These are phyloP conservation scores for Madurella fahalii DNA, from an alignment of 2,329 filamentous ascomycete genomes.

Conservation along the genomic window DNA sequence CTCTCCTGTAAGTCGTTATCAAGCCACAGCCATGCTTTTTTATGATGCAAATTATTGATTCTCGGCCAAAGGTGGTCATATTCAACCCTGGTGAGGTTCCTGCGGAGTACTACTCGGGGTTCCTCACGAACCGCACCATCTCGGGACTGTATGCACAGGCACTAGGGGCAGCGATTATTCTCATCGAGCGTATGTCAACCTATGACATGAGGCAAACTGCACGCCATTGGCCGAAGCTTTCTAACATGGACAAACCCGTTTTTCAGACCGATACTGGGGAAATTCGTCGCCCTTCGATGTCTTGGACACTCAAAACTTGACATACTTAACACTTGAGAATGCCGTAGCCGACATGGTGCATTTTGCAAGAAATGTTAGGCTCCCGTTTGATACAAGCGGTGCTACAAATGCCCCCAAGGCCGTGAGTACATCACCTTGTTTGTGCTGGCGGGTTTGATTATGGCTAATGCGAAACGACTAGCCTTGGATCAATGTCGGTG, in stretches of 20 bases:
- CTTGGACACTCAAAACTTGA: constrained; percentile 49
- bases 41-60: neutral
- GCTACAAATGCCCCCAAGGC: constrained; percentile 47
- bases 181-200: constrained; percentile 47
- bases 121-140: constrained; percentile 46
- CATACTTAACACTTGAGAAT: constrained; percentile 51
- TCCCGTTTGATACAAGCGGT: constrained; percentile 49
- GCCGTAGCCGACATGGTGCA: constrained; percentile 50
- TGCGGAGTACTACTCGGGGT: constrained; percentile 44
- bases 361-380: constrained; percentile 49
- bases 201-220: neutral
- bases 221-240: neutral
- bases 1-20: constrained; percentile 43
- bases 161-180: constrained; percentile 49
- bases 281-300: constrained; percentile 49
- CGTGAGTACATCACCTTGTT: constrained; percentile 22
- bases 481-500: constrained; percentile 55
- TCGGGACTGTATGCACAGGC: constrained; percentile 49
- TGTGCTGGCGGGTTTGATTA: no score
- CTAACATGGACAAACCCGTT: neutral
- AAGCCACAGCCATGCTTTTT: neutral
- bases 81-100: constrained; percentile 51
- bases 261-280: constrained; percentile 55
- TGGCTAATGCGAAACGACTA: constrained; percentile 16
- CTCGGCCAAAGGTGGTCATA: constrained; percentile 38